Percentiles rank a stretch among this genome's conserved stretches.
phyloP scores from a whole-genome alignment of 1,284 basidiomycete species.

The Sporisorium scitamineum region DNA sequence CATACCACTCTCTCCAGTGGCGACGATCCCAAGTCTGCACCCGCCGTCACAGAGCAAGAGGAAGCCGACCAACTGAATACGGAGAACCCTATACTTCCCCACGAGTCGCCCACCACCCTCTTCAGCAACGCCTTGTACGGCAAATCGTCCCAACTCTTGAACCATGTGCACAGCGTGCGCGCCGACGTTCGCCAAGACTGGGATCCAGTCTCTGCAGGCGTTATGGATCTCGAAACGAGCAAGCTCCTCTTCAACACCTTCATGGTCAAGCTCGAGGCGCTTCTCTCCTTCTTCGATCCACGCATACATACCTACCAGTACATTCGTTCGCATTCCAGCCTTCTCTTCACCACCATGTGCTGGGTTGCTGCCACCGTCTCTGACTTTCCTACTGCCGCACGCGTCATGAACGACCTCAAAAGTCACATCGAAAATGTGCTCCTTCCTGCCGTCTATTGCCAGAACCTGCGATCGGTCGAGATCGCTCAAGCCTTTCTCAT shows the following conservation, averaged over 20 bases:
- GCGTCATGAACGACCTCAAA: constrained; percentile 33
- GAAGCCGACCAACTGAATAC: not conserved
- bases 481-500: constrained; percentile 47
- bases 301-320: constrained; percentile 42
- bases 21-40: not conserved
- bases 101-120: constrained; percentile 32
- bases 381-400: constrained; percentile 25
- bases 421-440: constrained; percentile 40
- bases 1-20: constrained; percentile 15
- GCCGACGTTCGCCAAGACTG: constrained; percentile 30
- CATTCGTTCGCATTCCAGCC: constrained; percentile 35
- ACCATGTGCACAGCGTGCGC: constrained; percentile 34
- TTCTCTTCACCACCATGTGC: constrained; percentile 48
- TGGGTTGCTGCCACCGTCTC: constrained; percentile 41
- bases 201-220: constrained; percentile 35
- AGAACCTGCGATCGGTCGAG: constrained; percentile 48
- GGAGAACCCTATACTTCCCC: constrained; percentile 11
- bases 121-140: constrained; percentile 41
- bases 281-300: constrained; percentile 46
- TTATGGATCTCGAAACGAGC: constrained; percentile 34
- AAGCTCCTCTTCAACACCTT: constrained; percentile 38
- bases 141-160: constrained; percentile 34
- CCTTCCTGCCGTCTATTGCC: constrained; percentile 42
- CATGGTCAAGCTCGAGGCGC: constrained; percentile 37
- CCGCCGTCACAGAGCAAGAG: not conserved